Conservation (phyloP, 352 stramenopile species). For the Hyaloperonospora brassicae region DNA sequence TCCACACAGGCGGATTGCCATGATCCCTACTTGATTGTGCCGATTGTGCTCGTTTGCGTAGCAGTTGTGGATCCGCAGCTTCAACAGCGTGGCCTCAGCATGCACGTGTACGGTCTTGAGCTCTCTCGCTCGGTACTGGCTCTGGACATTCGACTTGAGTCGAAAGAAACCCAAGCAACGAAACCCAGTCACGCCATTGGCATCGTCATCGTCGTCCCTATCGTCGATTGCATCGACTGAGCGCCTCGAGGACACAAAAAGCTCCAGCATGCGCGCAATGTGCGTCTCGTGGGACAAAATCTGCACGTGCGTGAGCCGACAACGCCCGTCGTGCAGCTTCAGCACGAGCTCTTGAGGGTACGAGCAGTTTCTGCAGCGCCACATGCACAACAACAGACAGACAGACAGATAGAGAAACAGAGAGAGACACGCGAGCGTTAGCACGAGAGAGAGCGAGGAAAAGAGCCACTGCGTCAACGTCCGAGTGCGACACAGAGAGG, state of each 20-base stretch:
- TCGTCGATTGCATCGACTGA: conserved; percentile 10
- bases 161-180: conserved; percentile 76
- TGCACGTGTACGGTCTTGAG: conserved; percentile 91
- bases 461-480: no score
- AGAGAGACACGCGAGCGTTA: not conserved
- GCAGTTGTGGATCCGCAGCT: conserved; percentile 85
- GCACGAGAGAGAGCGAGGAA: not conserved
- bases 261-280: conserved; percentile 89
- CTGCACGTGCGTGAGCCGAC: conserved; percentile 78
- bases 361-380: conserved; percentile 67
- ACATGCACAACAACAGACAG: not conserved
- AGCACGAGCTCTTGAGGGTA: conserved; percentile 92
- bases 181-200: conserved; percentile 38
- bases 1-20: conserved; percentile 85
- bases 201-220: conserved; percentile 8
- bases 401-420: not conserved
- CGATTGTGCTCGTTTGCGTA: conserved; percentile 87
- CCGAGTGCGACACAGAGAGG: not conserved
- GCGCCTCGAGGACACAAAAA: conserved; percentile 70
- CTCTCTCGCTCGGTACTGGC: conserved; percentile 82
- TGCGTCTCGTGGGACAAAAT: conserved; percentile 89
- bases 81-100: conserved; percentile 73
- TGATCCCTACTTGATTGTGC: conserved; percentile 88
- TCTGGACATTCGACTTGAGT: conserved; percentile 79
- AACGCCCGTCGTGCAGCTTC: conserved; percentile 56